A percentile compares a stretch with the other conserved stretches of the same genome.
Conservation (phyloP, 129 eudicot species). For the Saposhnikovia divaricata region DNA sequence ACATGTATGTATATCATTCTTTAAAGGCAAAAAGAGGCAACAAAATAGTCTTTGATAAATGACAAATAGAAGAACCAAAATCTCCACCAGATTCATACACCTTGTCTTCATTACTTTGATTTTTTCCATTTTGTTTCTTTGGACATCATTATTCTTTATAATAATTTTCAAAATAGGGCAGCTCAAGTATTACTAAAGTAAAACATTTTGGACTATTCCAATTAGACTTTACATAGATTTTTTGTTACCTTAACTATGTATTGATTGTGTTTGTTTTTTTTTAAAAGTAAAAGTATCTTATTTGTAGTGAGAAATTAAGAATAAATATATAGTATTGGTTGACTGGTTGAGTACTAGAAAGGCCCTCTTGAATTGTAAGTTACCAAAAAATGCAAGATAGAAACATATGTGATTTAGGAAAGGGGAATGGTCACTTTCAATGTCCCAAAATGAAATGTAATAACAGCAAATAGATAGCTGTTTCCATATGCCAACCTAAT, state of each 20-base stretch:
- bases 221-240: not conserved
- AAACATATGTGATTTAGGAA: not conserved
- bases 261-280: no score
- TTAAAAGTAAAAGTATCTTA: not conserved
- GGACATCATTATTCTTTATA: not conserved
- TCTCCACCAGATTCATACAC: not conserved
- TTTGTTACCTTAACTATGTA: not conserved
- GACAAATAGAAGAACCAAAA: not conserved
- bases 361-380: not conserved
- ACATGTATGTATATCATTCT: no score
- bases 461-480: not conserved
- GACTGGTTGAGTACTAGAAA: not conserved
- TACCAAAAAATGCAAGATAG: not conserved
- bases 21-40: not conserved
- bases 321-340: no score
- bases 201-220: not conserved
- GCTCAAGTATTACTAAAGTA: not conserved
- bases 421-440: not conserved
- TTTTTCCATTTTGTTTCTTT: not conserved
- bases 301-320: not conserved
- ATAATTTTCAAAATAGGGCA: not conserved
- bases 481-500: not conserved
- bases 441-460: not conserved
- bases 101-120: conserved; percentile 2
- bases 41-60: not conserved